These are phyloP conservation scores for Zygoascus hellenicus DNA, from an alignment of 1,139 yeast genomes.

Conservation along the genomic window DNA sequence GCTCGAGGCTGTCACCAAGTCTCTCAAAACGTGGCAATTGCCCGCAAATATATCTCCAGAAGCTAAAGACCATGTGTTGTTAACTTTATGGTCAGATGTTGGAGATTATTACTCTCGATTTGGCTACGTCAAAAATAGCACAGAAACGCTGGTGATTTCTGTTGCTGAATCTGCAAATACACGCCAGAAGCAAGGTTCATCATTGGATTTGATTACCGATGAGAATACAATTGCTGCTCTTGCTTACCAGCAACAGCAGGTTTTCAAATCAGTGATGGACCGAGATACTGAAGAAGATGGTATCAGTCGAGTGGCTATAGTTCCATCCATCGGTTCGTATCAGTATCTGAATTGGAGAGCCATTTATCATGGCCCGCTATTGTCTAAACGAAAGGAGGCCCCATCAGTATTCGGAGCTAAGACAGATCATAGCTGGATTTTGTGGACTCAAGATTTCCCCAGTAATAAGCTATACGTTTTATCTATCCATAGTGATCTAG, in stretches of 20 bases:
- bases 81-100: constrained; percentile 63
- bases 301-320: constrained; percentile 30
- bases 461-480: constrained; percentile 34
- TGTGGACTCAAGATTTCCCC: constrained; percentile 47
- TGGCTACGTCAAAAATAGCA: constrained; percentile 45
- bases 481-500: constrained; percentile 21
- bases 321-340: constrained; percentile 37
- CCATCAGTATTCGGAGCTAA: constrained; percentile 35
- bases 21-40: constrained; percentile 35
- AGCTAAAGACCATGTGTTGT: constrained; percentile 37
- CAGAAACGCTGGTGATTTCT: constrained; percentile 25
- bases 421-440: constrained; percentile 33
- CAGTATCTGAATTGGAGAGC: constrained; percentile 44
- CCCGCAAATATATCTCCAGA: constrained; percentile 32
- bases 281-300: constrained; percentile 31
- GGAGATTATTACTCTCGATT: constrained; percentile 58
- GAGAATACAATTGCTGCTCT: constrained; percentile 30
- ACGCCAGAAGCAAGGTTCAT: neutral
- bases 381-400: constrained; percentile 13
- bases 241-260: constrained; percentile 31
- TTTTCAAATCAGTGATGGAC: constrained; percentile 25
- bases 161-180: constrained; percentile 1
- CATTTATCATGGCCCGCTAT: constrained; percentile 30
- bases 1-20: constrained; percentile 39
- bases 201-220: constrained; percentile 1